These are phyloP conservation scores for Bryoerythrophyllum caledonicum DNA, from an alignment of 225 moss, liverwort and hornwort genomes.

Conservation along the genomic window DNA sequence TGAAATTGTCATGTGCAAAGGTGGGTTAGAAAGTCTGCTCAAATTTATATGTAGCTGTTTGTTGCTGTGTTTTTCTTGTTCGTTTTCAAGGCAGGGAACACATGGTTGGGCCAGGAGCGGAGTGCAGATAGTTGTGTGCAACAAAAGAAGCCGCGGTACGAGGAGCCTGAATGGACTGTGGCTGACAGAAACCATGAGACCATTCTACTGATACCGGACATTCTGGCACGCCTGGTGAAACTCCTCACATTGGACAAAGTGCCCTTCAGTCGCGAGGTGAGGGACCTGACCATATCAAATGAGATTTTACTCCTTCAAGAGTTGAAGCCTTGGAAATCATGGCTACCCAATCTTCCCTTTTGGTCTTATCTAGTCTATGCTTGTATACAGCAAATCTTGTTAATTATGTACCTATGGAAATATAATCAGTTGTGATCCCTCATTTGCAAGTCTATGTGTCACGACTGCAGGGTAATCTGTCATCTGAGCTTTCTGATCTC, in stretches of 20 bases:
- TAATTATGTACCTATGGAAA: no score
- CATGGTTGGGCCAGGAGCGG: slow-evolving; percentile 52
- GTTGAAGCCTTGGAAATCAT: no score
- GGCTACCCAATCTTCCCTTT: neutral
- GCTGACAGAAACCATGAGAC: slow-evolving; percentile 67
- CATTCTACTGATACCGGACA: slow-evolving; percentile 57
- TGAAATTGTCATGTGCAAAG: no score
- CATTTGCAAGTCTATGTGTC: neutral
- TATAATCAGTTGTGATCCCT: no score
- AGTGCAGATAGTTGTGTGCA: slow-evolving; percentile 41
- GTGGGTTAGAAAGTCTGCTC: slow-evolving; percentile 24
- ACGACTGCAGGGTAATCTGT: slow-evolving; percentile 32
- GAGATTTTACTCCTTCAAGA: slow-evolving; percentile 5
- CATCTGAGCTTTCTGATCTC: slow-evolving; percentile 46
- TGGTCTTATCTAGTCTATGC: slow-evolving; percentile 1
- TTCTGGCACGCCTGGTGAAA: slow-evolving; percentile 69
- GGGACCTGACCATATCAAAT: slow-evolving; percentile 12
- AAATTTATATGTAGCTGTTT: slow-evolving; percentile 39
- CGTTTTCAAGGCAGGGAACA: slow-evolving; percentile 47
- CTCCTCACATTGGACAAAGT: slow-evolving; percentile 64
- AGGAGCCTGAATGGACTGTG: slow-evolving; percentile 49
- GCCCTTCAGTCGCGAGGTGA: slow-evolving; percentile 57
- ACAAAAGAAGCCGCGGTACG: slow-evolving; percentile 48
- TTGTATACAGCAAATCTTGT: no score
- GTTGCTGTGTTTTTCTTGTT: no score